These are phyloP conservation scores for Starmerella vitae DNA, from an alignment of 805 yeast genomes.

Conservation along the genomic window DNA sequence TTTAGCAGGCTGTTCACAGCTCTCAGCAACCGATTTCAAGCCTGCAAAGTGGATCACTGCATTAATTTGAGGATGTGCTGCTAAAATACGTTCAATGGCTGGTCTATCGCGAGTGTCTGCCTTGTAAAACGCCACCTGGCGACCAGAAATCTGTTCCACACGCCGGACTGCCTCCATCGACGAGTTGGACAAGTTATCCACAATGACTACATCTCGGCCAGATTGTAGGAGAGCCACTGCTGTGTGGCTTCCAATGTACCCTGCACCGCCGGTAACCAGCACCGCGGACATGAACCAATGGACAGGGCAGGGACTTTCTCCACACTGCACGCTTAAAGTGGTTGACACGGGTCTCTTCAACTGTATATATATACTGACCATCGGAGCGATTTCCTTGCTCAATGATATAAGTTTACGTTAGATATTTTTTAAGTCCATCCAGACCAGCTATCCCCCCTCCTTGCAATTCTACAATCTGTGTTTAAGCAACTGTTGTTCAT, in stretches of 20 bases:
- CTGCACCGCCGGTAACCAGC: constrained; percentile 76
- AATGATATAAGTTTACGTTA: too few relatives aligned
- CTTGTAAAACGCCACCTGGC: constrained; percentile 39
- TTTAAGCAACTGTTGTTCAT: too few relatives aligned
- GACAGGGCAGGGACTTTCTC: too few relatives aligned
- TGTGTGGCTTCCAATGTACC: constrained; percentile 76
- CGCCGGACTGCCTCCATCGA: constrained; percentile 52
- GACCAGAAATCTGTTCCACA: constrained; percentile 41
- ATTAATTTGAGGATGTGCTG: constrained; percentile 34
- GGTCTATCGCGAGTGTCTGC: constrained; percentile 45
- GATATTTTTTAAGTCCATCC: too few relatives aligned
- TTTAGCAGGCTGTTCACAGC: constrained; percentile 48
- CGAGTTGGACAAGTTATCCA: constrained; percentile 58
- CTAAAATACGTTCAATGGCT: constrained; percentile 37
- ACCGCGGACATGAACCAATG: too few relatives aligned
- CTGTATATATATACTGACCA: too few relatives aligned
- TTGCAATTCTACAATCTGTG: too few relatives aligned
- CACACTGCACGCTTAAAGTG: too few relatives aligned
- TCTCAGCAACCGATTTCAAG: constrained; percentile 71
- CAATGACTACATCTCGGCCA: constrained; percentile 57
- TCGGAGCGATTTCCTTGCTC: too few relatives aligned
- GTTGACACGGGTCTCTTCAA: too few relatives aligned
- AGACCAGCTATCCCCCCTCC: too few relatives aligned
- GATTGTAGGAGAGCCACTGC: constrained; percentile 45
- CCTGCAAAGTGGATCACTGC: constrained; percentile 73